phyloP scores from a whole-genome alignment of 1,139 yeast genomes.

The Geotrichum candidum region DNA sequence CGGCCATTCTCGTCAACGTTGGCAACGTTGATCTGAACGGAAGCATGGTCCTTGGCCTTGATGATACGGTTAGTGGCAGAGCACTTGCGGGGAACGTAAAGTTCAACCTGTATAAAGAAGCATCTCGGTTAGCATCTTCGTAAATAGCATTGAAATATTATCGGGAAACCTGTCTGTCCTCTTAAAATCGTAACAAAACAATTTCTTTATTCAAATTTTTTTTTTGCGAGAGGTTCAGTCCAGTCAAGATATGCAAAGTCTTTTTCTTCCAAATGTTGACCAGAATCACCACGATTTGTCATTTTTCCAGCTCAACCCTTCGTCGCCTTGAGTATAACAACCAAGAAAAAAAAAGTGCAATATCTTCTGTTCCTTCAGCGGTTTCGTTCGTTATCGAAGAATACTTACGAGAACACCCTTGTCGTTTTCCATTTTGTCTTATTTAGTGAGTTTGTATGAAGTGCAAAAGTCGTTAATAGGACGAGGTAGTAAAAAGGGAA shows the following conservation, averaged over 20 bases:
- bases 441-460: neutral
- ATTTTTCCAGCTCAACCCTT: neutral
- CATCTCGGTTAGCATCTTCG: conserved; percentile 40
- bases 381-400: neutral
- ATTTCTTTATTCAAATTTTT: neutral
- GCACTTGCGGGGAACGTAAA: conserved; percentile 99
- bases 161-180: conserved; percentile 96
- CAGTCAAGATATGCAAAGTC: conserved; percentile 98
- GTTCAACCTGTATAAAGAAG: conserved; percentile 62
- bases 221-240: conserved; percentile 83
- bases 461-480: neutral
- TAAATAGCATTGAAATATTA: conserved; percentile 65
- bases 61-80: conserved; percentile 99
- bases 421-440: conserved; percentile 92
- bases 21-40: conserved; percentile 88
- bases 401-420: conserved; percentile 97
- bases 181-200: neutral
- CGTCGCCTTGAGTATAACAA: neutral
- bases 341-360: neutral
- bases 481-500: neutral
- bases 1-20: conserved; percentile 93
- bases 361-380: neutral
- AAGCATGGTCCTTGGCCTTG: conserved; percentile 99
- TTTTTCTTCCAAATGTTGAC: conserved; percentile 80
- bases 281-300: conserved; percentile 25